phyloP scores from a whole-genome alignment of 2,329 filamentous ascomycete genomes.

The Boeremia exigua region DNA sequence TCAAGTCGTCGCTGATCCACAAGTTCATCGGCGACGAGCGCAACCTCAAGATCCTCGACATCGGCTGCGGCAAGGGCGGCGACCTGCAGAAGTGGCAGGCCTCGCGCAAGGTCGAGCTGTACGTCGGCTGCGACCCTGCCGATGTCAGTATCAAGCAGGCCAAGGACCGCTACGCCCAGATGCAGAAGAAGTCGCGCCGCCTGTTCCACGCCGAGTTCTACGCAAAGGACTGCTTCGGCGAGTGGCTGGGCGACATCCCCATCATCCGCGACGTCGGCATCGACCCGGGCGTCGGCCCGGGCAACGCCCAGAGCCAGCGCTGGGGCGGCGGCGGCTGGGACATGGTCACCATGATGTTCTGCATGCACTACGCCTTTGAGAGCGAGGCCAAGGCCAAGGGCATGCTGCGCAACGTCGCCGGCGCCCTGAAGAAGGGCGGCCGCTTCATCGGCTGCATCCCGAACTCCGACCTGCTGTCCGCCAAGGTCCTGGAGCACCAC shows the following conservation, averaged over 20 bases:
- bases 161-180: conserved; percentile 77
- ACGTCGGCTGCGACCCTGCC: conserved; percentile 92
- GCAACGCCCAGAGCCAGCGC: conserved; percentile 64
- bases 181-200: conserved; percentile 65
- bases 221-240: conserved; percentile 90
- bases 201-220: conserved; percentile 88
- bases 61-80: conserved; percentile 96
- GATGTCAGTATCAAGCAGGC: conserved; percentile 93
- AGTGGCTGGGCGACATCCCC: conserved; percentile 79
- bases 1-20: conserved; percentile 96
- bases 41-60: conserved; percentile 83
- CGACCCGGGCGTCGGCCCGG: conserved; percentile 70
- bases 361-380: conserved; percentile 98
- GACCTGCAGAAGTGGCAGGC: conserved; percentile 96
- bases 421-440: conserved; percentile 89
- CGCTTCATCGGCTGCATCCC: conserved; percentile 94
- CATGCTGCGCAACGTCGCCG: conserved; percentile 93
- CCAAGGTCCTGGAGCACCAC: conserved; percentile 79
- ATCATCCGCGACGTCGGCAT: conserved; percentile 89
- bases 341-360: conserved; percentile 99
- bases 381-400: conserved; percentile 85
- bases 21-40: conserved; percentile 70
- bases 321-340: conserved; percentile 83
- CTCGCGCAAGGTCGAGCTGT: conserved; percentile 85
- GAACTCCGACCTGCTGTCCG: conserved; percentile 90